phyloP scores from a whole-genome alignment of 2,329 filamentous ascomycete genomes.

The Stylonectria norvegica region DNA sequence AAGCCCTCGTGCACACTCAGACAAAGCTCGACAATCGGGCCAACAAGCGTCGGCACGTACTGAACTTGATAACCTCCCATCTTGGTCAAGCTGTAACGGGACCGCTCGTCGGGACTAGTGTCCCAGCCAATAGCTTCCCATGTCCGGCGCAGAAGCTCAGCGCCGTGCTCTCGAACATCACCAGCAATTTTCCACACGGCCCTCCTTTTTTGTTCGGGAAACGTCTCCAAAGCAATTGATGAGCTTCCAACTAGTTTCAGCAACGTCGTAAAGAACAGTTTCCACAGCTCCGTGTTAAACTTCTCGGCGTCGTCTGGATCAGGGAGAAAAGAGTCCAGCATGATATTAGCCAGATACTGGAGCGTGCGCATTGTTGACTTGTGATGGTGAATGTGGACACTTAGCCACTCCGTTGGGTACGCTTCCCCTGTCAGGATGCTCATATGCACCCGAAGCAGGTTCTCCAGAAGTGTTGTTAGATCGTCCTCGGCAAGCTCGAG shows the following conservation, averaged over 20 bases:
- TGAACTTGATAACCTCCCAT: conserved; percentile 98
- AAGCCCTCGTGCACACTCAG: conserved; percentile 92
- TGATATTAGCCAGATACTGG: conserved; percentile 73
- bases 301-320: conserved; percentile 85
- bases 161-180: conserved; percentile 88
- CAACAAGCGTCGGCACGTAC: conserved; percentile 89
- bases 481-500: conserved; percentile 73
- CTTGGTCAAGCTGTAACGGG: conserved; percentile 72
- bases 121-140: conserved; percentile 99
- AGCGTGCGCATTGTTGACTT: conserved; percentile 83
- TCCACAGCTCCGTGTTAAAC: conserved; percentile 94
- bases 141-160: conserved; percentile 75
- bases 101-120: conserved; percentile 72
- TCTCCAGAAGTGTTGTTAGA: conserved; percentile 69
- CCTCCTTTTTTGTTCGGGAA: conserved; percentile 91
- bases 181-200: conserved; percentile 99
- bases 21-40: conserved; percentile 88
- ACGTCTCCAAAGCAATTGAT: conserved; percentile 86
- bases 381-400: conserved; percentile 88
- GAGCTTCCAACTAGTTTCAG: conserved; percentile 87
- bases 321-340: conserved; percentile 82
- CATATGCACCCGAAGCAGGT: conserved; percentile 78
- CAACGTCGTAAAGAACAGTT: conserved; percentile 84
- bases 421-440: conserved; percentile 87
- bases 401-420: conserved; percentile 87